phyloP scores from a whole-genome alignment of 2,329 filamentous ascomycete genomes.

The Magnaporthiopsis incrustans region DNA sequence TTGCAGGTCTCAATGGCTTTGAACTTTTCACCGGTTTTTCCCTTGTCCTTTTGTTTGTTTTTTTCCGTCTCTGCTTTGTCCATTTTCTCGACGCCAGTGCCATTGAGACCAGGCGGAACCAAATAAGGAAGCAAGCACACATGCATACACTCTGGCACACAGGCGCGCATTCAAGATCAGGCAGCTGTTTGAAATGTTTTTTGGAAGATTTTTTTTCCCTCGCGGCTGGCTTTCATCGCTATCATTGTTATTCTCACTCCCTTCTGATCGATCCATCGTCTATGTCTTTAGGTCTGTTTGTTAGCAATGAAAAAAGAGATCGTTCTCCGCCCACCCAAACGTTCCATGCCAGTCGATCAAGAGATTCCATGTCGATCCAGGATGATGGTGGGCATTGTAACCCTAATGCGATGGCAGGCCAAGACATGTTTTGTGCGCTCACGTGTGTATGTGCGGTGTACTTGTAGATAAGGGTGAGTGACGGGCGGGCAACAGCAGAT shows the following conservation, averaged over 20 bases:
- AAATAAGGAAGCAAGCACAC: neutral
- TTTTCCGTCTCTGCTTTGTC: conserved; percentile 19
- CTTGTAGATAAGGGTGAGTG: neutral
- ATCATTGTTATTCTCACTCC: conserved; percentile 12
- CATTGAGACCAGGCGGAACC: neutral
- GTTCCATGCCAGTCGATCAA: neutral
- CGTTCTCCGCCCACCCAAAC: neutral
- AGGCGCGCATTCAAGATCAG: conserved; percentile 7
- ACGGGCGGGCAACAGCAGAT: neutral
- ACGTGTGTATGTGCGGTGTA: neutral
- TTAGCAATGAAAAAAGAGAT: neutral
- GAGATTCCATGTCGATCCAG: neutral
- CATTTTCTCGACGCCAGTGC: conserved; percentile 14
- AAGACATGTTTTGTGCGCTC: neutral
- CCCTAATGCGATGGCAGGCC: neutral
- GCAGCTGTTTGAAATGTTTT: conserved; percentile 1
- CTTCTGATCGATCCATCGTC: neutral
- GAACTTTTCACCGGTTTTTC: conserved; percentile 11
- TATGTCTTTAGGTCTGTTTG: neutral
- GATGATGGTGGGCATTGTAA: neutral
- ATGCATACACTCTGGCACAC: conserved; percentile 11
- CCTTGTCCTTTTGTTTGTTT: conserved; percentile 25
- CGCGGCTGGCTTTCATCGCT: conserved; percentile 9
- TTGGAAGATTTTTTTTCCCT: conserved; percentile 11
- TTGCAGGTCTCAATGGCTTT: neutral